Percentiles rank a stretch among this genome's conserved stretches.
Conservation (phyloP, 768 basidiomycete genomes). For the Podaxis pistillaris region DNA sequence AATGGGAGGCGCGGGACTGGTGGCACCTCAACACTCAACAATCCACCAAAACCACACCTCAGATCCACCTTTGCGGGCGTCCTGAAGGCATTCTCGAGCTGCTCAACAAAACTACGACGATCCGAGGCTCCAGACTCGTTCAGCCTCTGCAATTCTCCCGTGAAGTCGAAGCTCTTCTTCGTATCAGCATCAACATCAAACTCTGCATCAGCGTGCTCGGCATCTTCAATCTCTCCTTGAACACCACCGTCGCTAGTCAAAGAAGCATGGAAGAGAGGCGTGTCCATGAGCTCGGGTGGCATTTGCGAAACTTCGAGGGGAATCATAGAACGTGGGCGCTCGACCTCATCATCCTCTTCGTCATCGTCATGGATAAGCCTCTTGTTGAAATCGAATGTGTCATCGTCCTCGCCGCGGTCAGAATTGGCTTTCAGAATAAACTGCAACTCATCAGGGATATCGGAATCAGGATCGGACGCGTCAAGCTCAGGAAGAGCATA, state of each 20-base stretch:
- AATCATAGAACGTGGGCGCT: conserved; percentile 17
- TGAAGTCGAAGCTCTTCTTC: conserved; percentile 83
- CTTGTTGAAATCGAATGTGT: conserved; percentile 14
- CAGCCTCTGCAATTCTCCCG: conserved; percentile 68
- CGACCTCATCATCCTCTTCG: conserved; percentile 4
- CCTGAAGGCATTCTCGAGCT: conserved; percentile 77
- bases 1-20: conserved; percentile 53
- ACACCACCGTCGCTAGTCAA: conserved; percentile 27
- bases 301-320: conserved; percentile 29
- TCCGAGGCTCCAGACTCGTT: conserved; percentile 71
- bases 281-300: neutral
- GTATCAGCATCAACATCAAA: conserved; percentile 58
- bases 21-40: conserved; percentile 40
- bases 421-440: conserved; percentile 46
- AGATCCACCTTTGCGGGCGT: conserved; percentile 72
- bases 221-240: conserved; percentile 35
- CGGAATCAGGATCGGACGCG: conserved; percentile 66
- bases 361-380: conserved; percentile 17
- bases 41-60: conserved; percentile 41
- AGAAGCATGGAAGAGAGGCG: conserved; percentile 29
- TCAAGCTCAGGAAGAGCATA: conserved; percentile 46
- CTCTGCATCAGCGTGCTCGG: conserved; percentile 24
- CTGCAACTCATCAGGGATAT: conserved; percentile 79
- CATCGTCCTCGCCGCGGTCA: conserved; percentile 12
- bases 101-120: conserved; percentile 75